Base-by-base conservation (phyloP, 2,329 filamentous ascomycete species). In the Arthrobotrys pseudoclavata region DNA sequence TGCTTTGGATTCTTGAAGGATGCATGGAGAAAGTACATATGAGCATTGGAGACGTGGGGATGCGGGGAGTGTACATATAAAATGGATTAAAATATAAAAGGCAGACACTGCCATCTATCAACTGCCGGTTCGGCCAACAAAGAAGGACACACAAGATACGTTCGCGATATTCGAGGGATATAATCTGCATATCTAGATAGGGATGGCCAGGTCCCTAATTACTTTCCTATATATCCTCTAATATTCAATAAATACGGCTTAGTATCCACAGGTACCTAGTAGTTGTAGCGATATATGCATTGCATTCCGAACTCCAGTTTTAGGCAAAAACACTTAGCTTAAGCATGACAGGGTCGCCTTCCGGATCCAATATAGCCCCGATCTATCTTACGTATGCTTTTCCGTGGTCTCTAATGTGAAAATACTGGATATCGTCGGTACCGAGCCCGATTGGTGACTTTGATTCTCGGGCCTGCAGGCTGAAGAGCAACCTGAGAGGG, bases 31-130 rank as follows among this genome's bases (percentile, higher is more conserved):
- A 48, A 47, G 26, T 48, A 50, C 60, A 63, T 50, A 50, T 13
- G 40, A 37, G 40, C 29, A 48, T 63, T 24, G 22, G 40, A 48
- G 45, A 63, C 6, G 40, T 12, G 42, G 37, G 45, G 50, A 29
- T 29, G 40, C 26, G 47, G 68, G 47, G 26, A 62, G 55, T 70
- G 68, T 74, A 55, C 57, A 72, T 68, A 74, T 62, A 66, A 57
- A 60, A 50, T 42, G 26, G 34, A 64, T 47, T 63, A 13, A 34
- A 57, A 66, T 66, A 66, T 60, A 66, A 66, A 72, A 64, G 45
- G 29, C 42, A 34, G 55, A 31, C 31, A 18, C 24, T 34, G 42
- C 60, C 22, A 63, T 48, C 42, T 31, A 34, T 48, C n/a, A 48
- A 48, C 55, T 24, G 18, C 55, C 6, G n/a, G 3, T 9, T n/a